Evolutionary conservation across 495 filamentous ascomycete species (phyloP), one percentile per base, ranked within the genome.

Genomic region (Entonaema liquescens): DNA sequence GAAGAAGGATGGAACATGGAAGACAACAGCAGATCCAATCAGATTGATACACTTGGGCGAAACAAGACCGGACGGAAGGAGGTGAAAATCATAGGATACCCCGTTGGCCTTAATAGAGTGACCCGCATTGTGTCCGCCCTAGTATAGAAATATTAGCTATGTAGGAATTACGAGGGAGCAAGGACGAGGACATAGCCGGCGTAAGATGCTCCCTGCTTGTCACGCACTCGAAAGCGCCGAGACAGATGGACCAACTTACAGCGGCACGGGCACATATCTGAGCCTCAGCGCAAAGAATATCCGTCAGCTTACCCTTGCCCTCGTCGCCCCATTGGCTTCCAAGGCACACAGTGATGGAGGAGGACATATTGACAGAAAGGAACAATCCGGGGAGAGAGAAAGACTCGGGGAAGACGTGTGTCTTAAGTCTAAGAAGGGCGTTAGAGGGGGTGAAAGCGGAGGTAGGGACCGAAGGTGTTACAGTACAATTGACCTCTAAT

Each of bases 281-380:
- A 2, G 50, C 50, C 50, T 53, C 50, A 29, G 50, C 50, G 50
- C 50, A 53, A 53, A 53, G 50, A 53, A 53, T 53, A 53, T 53
- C 50, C 28, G 50, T 53, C 28, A 53, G 28, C 28, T 53, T 53
- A 29, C 50, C 50, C 50, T 53, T 53, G 28, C 50, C 50, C 28
- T 53, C 50, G 28, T 53, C 50, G 28, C 50, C 50, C 50, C 50
- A 53, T 15, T 53, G 50, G 28, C 50, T 53, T 53, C 50, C 50
- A 26, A 53, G 28, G 50, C 50, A 53, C 17, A 53, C 17, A 15
- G 50, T 53, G 25, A 53, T 13, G 25, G 50, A 53, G n/a, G 50
- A 53, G 11, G 50, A 53, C 50, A 53, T 53, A 12, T 29, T 53
- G 19, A 47, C 40, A 7, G 8, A 47, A 21, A 23, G 21, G 19